phyloP scores from a whole-genome alignment of 441 rosid genomes.

The Theobroma grandiflorum region DNA sequence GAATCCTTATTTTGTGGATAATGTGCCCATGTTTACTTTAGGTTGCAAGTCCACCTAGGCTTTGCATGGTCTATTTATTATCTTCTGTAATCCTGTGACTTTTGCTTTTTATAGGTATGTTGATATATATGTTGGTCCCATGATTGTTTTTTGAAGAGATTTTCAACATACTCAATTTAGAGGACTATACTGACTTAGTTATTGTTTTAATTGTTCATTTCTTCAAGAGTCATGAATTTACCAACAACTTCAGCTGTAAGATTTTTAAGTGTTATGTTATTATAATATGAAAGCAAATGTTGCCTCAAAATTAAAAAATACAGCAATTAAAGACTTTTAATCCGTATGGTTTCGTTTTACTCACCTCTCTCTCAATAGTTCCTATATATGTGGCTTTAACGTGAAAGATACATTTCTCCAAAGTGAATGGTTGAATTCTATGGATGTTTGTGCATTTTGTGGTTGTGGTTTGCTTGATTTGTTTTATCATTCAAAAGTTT shows the following conservation, averaged over 20 bases:
- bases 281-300: constrained; percentile 6
- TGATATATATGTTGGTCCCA: not conserved
- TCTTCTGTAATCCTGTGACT: not conserved
- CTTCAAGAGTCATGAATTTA: not conserved
- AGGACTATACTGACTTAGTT: not conserved
- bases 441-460: constrained; percentile 5
- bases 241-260: not conserved
- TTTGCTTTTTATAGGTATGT: not conserved
- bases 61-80: not conserved
- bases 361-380: not conserved
- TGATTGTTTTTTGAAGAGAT: constrained; percentile 1
- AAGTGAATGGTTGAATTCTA: not conserved
- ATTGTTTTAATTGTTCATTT: constrained; percentile 2
- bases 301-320: not conserved
- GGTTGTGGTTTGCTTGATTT: not conserved
- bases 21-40: not conserved
- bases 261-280: not conserved
- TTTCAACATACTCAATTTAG: not conserved
- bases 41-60: not conserved
- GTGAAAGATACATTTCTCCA: not conserved
- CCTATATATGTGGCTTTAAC: constrained; percentile 7
- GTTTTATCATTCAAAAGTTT: not conserved
- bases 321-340: not conserved
- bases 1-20: not conserved
- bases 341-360: not conserved